Evolutionary conservation across 495 filamentous ascomycete species (phyloP).

Genomic region (Astrothelium subdiscretum): DNA sequence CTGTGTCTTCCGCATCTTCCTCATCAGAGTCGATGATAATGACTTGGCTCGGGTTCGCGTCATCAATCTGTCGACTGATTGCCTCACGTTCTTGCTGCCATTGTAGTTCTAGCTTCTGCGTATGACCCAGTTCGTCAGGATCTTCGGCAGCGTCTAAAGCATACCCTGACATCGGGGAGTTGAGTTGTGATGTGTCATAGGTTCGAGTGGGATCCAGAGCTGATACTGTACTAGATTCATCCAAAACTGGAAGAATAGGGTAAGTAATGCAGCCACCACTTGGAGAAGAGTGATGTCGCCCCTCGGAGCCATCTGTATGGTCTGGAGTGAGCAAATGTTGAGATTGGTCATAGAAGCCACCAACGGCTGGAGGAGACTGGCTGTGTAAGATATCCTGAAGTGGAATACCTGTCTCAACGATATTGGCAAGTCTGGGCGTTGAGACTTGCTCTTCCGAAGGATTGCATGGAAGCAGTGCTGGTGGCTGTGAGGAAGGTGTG

Average conservation of each 20-base stretch:
- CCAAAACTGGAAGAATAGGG: neutral
- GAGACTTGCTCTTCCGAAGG: constrained; percentile 8
- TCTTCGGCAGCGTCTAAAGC: neutral
- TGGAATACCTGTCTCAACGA: constrained; percentile 37
- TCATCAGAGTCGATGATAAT: constrained; percentile 36
- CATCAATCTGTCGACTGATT: constrained; percentile 39
- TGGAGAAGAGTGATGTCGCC: neutral
- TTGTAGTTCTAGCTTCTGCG: neutral
- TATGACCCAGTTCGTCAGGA: constrained; percentile 21
- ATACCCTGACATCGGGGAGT: neutral
- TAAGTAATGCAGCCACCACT: neutral
- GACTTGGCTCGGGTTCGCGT: constrained; percentile 36
- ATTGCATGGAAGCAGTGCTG: constrained; percentile 3
- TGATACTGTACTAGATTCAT: neutral
- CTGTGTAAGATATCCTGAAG: constrained; percentile 36
- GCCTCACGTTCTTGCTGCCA: constrained; percentile 38
- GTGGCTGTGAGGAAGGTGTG: constrained; percentile 21
- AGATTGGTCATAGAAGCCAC: neutral
- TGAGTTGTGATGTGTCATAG: neutral
- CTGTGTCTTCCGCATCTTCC: no score
- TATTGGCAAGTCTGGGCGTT: constrained; percentile 31
- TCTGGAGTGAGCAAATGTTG: neutral
- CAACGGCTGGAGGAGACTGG: neutral
- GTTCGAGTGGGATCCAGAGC: neutral
- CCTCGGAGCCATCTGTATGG: neutral